These are phyloP conservation scores for Aspergillus luchuensis DNA, from an alignment of 2,329 filamentous ascomycete species.

Conservation along the genomic window DNA sequence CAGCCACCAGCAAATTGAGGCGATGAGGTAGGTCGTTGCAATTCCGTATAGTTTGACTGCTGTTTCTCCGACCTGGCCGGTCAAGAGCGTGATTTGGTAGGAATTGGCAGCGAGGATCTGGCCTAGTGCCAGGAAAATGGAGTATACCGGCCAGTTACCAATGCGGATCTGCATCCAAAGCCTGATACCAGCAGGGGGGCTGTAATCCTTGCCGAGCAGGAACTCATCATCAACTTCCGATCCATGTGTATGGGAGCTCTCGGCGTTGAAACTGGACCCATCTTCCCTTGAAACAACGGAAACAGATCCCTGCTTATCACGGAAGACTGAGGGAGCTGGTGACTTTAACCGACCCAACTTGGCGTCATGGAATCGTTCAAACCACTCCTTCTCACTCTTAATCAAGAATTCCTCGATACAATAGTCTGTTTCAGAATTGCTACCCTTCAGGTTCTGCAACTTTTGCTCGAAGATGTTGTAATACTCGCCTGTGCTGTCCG, in stretches of 20 bases:
- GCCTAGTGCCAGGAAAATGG: conserved; percentile 60
- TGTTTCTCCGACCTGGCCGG: conserved; percentile 62
- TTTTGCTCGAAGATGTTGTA: conserved; percentile 59
- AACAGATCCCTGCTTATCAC: conserved; percentile 32
- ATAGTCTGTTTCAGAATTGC: conserved; percentile 58
- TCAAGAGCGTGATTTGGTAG: conserved; percentile 66
- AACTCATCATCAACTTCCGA: conserved; percentile 53
- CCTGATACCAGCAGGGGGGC: conserved; percentile 57
- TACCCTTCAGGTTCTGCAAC: conserved; percentile 56
- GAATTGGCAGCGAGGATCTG: conserved; percentile 66
- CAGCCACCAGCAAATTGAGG: conserved; percentile 63
- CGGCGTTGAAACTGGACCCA: conserved; percentile 31
- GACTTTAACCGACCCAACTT: conserved; percentile 55
- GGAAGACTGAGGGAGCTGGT: conserved; percentile 34
- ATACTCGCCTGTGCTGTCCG: conserved; percentile 62
- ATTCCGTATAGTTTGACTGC: conserved; percentile 61
- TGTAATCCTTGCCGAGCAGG: conserved; percentile 56
- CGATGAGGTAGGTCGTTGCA: conserved; percentile 59
- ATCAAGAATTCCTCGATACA: conserved; percentile 68
- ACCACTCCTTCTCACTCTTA: conserved; percentile 68
- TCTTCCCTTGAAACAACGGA: conserved; percentile 45
- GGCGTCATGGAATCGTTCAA: conserved; percentile 57
- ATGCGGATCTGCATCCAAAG: conserved; percentile 58
- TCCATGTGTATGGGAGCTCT: conserved; percentile 24
- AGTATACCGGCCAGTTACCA: conserved; percentile 64